Conservation (phyloP, 768 basidiomycete species). For the Vararia minispora region DNA sequence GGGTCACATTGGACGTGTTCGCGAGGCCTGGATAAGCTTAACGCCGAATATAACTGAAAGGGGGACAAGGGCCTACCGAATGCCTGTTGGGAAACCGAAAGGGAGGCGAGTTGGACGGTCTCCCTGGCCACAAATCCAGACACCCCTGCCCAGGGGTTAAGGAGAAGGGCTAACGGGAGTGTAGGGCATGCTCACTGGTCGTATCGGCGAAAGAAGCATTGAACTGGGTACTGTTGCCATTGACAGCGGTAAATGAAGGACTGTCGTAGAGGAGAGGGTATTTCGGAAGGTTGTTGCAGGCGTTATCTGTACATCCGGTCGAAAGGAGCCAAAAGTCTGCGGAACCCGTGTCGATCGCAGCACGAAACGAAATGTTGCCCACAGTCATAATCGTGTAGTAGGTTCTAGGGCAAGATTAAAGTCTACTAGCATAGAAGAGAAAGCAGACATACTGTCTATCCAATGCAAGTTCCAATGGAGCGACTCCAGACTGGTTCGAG, state of each 20-base stretch:
- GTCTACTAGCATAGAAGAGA: too few species aligned
- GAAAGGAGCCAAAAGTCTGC: slow-evolving; percentile 64
- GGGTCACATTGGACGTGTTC: slow-evolving; percentile 48
- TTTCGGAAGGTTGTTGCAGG: slow-evolving; percentile 49
- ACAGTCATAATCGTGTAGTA: slow-evolving; percentile 53
- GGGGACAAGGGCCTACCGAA: slow-evolving; percentile 39
- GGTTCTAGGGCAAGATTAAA: too few species aligned
- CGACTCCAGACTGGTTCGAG: too few species aligned
- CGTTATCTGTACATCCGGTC: slow-evolving; percentile 42
- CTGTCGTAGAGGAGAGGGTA: slow-evolving; percentile 63
- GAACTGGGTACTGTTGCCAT: slow-evolving; percentile 51
- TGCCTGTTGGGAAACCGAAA: slow-evolving; percentile 49
- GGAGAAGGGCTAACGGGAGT: background rate
- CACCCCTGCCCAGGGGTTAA: slow-evolving; percentile 31
- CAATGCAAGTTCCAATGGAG: too few species aligned
- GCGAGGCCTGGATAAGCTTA: slow-evolving; percentile 37
- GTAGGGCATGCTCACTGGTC: slow-evolving; percentile 37
- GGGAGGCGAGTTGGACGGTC: slow-evolving; percentile 43
- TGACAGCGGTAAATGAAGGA: slow-evolving; percentile 50
- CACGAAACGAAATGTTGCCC: slow-evolving; percentile 56
- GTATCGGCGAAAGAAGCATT: slow-evolving; percentile 53
- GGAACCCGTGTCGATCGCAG: slow-evolving; percentile 66
- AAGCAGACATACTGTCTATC: too few species aligned
- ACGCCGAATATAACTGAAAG: slow-evolving; percentile 1
- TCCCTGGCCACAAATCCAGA: slow-evolving; percentile 66